These are phyloP conservation scores for Rhizophagus prolifer DNA, from an alignment of 192 early-diverging fungal genomes.

Conservation along the genomic window DNA sequence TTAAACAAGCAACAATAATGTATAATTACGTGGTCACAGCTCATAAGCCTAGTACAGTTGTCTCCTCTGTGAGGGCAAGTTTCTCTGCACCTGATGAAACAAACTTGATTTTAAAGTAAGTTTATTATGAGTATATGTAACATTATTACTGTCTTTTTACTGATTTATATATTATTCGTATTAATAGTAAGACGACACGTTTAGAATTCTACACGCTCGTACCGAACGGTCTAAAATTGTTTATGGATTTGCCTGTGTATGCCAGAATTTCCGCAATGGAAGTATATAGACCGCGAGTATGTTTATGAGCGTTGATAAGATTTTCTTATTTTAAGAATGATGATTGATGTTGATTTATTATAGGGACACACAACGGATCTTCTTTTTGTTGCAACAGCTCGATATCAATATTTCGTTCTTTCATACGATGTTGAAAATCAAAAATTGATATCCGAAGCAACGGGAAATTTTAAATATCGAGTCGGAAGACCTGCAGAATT, in stretches of 20 bases:
- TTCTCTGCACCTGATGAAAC: slow-evolving; percentile 62
- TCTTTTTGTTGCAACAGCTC: slow-evolving; percentile 67
- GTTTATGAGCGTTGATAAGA: too few species aligned
- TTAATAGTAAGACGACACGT: slow-evolving; percentile 52
- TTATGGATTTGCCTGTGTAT: slow-evolving; percentile 63
- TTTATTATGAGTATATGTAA: background rate
- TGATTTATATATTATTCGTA: background rate
- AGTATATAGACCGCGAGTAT: slow-evolving; percentile 45
- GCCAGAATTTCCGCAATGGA: slow-evolving; percentile 65
- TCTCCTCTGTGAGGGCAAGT: slow-evolving; percentile 57
- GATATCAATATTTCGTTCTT: slow-evolving; percentile 68
- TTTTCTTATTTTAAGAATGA: background rate
- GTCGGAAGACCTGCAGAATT: slow-evolving; percentile 54
- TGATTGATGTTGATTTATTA: slow-evolving; percentile 1
- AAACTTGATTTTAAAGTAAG: slow-evolving; percentile 77
- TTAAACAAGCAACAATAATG: background rate
- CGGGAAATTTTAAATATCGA: slow-evolving; percentile 59
- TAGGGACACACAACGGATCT: slow-evolving; percentile 60
- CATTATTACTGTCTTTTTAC: slow-evolving; percentile 4
- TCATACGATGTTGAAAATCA: slow-evolving; percentile 55
- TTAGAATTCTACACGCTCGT: slow-evolving; percentile 59
- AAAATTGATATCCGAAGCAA: slow-evolving; percentile 62
- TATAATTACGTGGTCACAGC: slow-evolving; percentile 81
- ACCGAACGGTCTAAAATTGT: slow-evolving; percentile 43
- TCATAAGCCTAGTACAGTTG: slow-evolving; percentile 74